phyloP scores from a whole-genome alignment of 108 stramenopile genomes.

The Skeletonema grethae region DNA sequence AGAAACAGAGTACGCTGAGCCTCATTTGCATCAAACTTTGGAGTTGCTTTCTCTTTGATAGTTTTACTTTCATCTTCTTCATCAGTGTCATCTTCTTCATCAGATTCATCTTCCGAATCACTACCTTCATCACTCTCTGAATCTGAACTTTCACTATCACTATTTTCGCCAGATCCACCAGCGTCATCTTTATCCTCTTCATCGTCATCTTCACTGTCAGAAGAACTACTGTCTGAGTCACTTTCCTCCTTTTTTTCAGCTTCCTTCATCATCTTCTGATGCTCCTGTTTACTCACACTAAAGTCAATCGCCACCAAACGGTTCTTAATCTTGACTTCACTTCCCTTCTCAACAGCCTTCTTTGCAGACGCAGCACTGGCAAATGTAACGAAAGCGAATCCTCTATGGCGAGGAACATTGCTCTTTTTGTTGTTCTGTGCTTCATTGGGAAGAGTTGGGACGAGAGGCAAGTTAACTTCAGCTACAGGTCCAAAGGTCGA shows the following conservation, averaged over 20 bases:
- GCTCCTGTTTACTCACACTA: conserved; percentile 70
- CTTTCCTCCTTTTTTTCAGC: conserved; percentile 26
- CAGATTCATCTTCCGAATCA: conserved; percentile 42
- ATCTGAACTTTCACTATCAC: conserved; percentile 21
- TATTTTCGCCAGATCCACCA: conserved; percentile 22
- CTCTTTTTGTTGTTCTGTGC: conserved; percentile 20
- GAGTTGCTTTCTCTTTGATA: conserved; percentile 33
- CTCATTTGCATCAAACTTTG: conserved; percentile 32
- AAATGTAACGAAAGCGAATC: conserved; percentile 95
- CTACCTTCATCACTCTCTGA: conserved; percentile 17
- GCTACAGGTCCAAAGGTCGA: conserved; percentile 63
- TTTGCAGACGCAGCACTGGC: conserved; percentile 41
- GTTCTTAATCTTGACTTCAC: conserved; percentile 70
- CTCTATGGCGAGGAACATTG: conserved; percentile 64
- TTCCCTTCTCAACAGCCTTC: conserved; percentile 65
- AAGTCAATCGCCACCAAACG: conserved; percentile 88
- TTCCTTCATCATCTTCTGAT: conserved; percentile 60
- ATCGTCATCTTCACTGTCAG: conserved; percentile 19
- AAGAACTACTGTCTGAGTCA: conserved; percentile 11
- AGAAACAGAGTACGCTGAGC: conserved; percentile 84
- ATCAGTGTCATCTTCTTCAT: conserved; percentile 48
- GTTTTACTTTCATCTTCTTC: conserved; percentile 30
- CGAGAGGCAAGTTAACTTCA: conserved; percentile 84
- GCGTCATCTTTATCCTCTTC: conserved; percentile 41
- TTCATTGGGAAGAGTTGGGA: conserved; percentile 39